phyloP scores from a whole-genome alignment of 1,284 basidiomycete genomes.

The Moesziomyces parantarcticus region DNA sequence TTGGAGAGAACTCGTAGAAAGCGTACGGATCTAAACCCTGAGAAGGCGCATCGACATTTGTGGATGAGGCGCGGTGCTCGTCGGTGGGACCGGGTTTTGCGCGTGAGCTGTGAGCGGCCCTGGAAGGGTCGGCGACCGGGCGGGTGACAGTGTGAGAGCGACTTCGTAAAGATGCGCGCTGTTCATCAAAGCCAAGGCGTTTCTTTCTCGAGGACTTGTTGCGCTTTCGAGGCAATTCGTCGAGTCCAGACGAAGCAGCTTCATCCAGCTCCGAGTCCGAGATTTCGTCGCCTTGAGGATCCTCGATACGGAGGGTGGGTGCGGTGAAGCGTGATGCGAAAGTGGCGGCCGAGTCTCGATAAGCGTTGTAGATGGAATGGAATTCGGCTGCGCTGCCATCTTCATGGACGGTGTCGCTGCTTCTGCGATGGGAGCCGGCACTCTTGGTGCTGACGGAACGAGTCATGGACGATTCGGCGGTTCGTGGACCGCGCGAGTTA shows the following conservation, averaged over 20 bases:
- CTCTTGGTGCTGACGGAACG: slow-evolving; percentile 13
- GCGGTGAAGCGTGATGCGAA: slow-evolving; percentile 29
- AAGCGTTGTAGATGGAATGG: slow-evolving; percentile 32
- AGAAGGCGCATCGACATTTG: background rate
- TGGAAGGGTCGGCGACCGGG: slow-evolving; percentile 4
- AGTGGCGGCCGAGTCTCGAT: slow-evolving; percentile 23
- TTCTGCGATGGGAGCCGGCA: background rate
- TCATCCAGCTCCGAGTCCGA: slow-evolving; percentile 24
- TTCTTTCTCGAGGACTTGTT: slow-evolving; percentile 27
- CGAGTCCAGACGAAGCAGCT: slow-evolving; percentile 6
- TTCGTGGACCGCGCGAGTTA: slow-evolving; percentile 14
- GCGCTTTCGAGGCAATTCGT: slow-evolving; percentile 37
- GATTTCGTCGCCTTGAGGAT: slow-evolving; percentile 33
- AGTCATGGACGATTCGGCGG: slow-evolving; percentile 22
- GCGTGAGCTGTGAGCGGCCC: slow-evolving; percentile 14
- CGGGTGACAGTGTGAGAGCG: slow-evolving; percentile 7
- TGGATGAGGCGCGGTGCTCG: slow-evolving; percentile 4
- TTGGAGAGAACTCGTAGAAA: slow-evolving; percentile 58
- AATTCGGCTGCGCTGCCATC: slow-evolving; percentile 10
- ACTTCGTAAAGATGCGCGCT: slow-evolving; percentile 29
- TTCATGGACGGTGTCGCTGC: slow-evolving; percentile 5
- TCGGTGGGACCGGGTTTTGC: slow-evolving; percentile 7
- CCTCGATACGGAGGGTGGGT: slow-evolving; percentile 33
- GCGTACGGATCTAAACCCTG: slow-evolving; percentile 38
- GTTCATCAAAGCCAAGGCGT: slow-evolving; percentile 43